These are phyloP conservation scores for Mycosphaerelloides madeirae DNA, from an alignment of 2,329 filamentous ascomycete genomes.

Conservation along the genomic window DNA sequence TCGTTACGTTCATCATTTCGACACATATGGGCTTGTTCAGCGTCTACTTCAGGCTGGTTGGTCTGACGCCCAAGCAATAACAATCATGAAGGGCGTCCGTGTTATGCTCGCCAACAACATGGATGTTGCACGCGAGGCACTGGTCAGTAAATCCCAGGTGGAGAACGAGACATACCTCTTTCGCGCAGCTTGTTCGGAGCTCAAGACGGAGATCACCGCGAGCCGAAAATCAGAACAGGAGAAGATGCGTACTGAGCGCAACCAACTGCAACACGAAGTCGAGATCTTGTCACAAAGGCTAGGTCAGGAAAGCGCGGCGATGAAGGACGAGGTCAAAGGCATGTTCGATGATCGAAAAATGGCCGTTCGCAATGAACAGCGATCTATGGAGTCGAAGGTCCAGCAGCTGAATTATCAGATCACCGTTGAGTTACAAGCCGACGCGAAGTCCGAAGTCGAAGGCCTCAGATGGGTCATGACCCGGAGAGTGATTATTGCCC, in stretches of 20 bases:
- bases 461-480: slow-evolving; percentile 80
- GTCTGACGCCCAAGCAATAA: slow-evolving; percentile 68
- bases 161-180: slow-evolving; percentile 95
- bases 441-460: slow-evolving; percentile 88
- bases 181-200: slow-evolving; percentile 84
- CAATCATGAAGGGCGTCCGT: slow-evolving; percentile 88
- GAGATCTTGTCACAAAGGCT: slow-evolving; percentile 84
- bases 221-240: slow-evolving; percentile 73
- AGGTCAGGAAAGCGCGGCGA: slow-evolving; percentile 71
- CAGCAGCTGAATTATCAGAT: slow-evolving; percentile 97
- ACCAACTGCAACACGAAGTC: slow-evolving; percentile 86
- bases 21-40: slow-evolving; percentile 84
- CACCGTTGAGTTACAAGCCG: slow-evolving; percentile 80
- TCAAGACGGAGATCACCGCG: slow-evolving; percentile 80
- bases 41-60: slow-evolving; percentile 70
- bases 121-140: slow-evolving; percentile 68
- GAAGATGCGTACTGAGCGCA: slow-evolving; percentile 74
- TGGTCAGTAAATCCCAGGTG: slow-evolving; percentile 86
- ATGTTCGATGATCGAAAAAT: slow-evolving; percentile 97
- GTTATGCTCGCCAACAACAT: slow-evolving; percentile 72
- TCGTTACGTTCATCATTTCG: slow-evolving; percentile 91
- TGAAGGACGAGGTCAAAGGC: slow-evolving; percentile 89
- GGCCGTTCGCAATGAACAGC: slow-evolving; percentile 82
- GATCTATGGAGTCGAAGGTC: slow-evolving; percentile 73
- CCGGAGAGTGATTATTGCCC: slow-evolving; percentile 57